These are phyloP conservation scores for Apium graveolens DNA, from an alignment of 129 eudicot genomes.

Conservation along the genomic window DNA sequence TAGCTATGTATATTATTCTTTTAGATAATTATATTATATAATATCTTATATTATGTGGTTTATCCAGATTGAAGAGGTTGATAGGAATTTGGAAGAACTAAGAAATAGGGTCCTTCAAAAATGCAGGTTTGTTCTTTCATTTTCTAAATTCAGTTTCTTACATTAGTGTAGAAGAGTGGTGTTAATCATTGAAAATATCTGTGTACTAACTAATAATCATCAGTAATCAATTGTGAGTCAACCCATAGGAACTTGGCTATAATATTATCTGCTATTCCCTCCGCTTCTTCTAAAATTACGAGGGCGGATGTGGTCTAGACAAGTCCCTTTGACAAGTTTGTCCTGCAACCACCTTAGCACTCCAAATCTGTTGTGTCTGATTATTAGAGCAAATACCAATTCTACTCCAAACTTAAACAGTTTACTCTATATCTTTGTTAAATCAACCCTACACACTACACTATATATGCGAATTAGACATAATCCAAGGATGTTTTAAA, in stretches of 20 bases:
- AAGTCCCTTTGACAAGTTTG: neutral
- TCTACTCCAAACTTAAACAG: neutral
- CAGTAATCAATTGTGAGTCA: neutral
- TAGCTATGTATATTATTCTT: neutral
- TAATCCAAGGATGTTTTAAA: neutral
- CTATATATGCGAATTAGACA: neutral
- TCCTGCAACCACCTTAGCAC: neutral
- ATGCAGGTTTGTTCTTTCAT: constrained; percentile 58
- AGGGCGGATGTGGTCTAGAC: neutral
- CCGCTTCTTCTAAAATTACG: neutral
- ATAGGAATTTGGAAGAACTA: constrained; percentile 46
- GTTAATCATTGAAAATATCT: neutral
- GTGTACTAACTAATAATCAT: neutral
- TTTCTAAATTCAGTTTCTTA: neutral
- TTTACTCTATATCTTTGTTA: neutral
- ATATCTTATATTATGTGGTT: neutral
- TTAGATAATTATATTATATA: neutral
- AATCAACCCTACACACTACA: neutral
- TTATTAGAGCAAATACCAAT: neutral
- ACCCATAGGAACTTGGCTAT: neutral
- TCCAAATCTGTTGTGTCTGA: neutral
- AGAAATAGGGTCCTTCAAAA: constrained; percentile 47
- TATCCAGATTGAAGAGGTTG: constrained; percentile 58
- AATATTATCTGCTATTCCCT: neutral
- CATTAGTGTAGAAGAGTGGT: neutral